These are phyloP conservation scores for Pythium chondricola DNA, from an alignment of 352 stramenopile genomes.

Conservation along the genomic window DNA sequence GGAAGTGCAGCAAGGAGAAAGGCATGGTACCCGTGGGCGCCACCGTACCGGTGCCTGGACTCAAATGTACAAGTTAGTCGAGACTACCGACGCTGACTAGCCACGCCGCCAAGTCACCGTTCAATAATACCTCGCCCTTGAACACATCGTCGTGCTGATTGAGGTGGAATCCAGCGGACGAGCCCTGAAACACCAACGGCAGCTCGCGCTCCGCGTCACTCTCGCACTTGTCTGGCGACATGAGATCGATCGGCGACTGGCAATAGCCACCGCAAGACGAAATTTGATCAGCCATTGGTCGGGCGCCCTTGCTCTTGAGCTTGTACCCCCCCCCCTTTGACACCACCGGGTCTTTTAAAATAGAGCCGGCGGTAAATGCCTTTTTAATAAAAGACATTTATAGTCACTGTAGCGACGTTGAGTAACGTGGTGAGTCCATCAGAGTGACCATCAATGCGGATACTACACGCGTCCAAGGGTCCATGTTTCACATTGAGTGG, in stretches of 20 bases:
- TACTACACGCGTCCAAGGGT: too few species aligned
- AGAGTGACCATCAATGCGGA: too few species aligned
- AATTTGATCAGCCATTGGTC: constrained; percentile 16
- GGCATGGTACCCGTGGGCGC: constrained; percentile 6
- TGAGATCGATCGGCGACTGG: constrained; percentile 28
- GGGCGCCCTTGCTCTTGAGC: constrained; percentile 10
- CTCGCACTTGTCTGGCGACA: constrained; percentile 1
- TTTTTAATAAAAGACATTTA: too few species aligned
- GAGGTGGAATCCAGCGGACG: constrained; percentile 13
- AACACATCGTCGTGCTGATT: constrained; percentile 17
- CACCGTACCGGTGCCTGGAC: constrained; percentile 5
- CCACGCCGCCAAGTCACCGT: neutral
- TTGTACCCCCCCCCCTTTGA: too few species aligned
- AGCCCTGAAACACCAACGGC: constrained; percentile 13
- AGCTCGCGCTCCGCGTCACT: neutral
- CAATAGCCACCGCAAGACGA: constrained; percentile 20
- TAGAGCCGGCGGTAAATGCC: neutral
- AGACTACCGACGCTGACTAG: neutral
- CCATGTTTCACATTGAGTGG: too few species aligned
- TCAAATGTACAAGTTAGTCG: neutral
- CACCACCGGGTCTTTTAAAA: neutral
- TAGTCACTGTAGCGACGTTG: too few species aligned
- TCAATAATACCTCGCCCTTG: constrained; percentile 10
- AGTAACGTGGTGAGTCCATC: too few species aligned
- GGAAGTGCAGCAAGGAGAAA: constrained; percentile 32